Percentiles rank a stretch among this genome's conserved stretches.
phyloP scores from a whole-genome alignment of 208 protist species.

The Crithidia sp. region DNA sequence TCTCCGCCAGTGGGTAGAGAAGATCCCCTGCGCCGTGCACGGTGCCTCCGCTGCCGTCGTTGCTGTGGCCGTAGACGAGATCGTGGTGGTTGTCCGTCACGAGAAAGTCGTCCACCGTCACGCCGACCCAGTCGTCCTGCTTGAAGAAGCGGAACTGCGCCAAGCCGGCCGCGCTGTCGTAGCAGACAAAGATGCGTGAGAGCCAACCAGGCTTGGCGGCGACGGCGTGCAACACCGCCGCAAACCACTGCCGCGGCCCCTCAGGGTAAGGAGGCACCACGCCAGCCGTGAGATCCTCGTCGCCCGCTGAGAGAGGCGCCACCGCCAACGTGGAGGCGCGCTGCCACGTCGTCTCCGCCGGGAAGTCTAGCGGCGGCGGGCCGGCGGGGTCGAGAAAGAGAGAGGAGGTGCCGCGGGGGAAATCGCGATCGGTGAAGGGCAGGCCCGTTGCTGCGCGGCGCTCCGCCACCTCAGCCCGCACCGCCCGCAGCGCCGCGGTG shows the following conservation, averaged over 20 bases:
- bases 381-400: slow-evolving; percentile 74
- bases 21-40: slow-evolving; percentile 34
- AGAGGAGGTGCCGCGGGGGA: slow-evolving; percentile 79
- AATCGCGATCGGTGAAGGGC: slow-evolving; percentile 78
- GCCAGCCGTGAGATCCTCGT: slow-evolving; percentile 19
- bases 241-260: slow-evolving; percentile 77
- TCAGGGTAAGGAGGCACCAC: slow-evolving; percentile 64
- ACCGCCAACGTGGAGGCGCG: slow-evolving; percentile 42
- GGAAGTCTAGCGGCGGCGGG: slow-evolving; percentile 49
- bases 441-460: slow-evolving; percentile 45
- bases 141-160: slow-evolving; percentile 91
- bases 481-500: slow-evolving; percentile 30
- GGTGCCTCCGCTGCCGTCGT: slow-evolving; percentile 29
- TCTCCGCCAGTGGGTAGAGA: slow-evolving; percentile 87
- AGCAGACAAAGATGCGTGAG: slow-evolving; percentile 55
- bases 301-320: slow-evolving; percentile 9
- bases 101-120: slow-evolving; percentile 91
- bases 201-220: slow-evolving; percentile 76
- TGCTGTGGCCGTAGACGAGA: slow-evolving; percentile 49
- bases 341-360: slow-evolving; percentile 61
- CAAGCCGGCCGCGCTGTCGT: slow-evolving; percentile 74
- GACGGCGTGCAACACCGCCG: slow-evolving; percentile 67
- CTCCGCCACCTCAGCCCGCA: slow-evolving; percentile 43
- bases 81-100: slow-evolving; percentile 62
- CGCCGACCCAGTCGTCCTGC: slow-evolving; percentile 65